Percentiles rank a stretch among this genome's conserved stretches.
Evolutionary conservation across 495 filamentous ascomycete species (phyloP).

Genomic region (Xylaria telfairii): DNA sequence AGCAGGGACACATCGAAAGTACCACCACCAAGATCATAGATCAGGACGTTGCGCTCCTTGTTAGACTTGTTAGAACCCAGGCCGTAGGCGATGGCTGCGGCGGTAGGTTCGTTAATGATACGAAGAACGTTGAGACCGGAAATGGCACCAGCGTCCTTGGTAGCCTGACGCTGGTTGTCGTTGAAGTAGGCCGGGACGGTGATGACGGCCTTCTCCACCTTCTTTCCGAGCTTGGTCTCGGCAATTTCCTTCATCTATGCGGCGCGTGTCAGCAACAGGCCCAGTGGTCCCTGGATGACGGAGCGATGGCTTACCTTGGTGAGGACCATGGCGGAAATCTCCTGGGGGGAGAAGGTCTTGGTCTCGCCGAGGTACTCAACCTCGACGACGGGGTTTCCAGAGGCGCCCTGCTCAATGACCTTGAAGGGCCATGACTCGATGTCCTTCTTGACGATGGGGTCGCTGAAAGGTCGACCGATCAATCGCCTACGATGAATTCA

Average conservation of each 20-base stretch:
- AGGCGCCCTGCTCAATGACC: constrained; percentile 82
- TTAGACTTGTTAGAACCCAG: constrained; percentile 88
- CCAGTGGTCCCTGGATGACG: background rate
- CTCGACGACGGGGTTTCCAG: constrained; percentile 83
- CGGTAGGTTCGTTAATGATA: constrained; percentile 99
- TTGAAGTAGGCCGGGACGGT: constrained; percentile 99
- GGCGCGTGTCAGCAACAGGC: constrained; percentile 29
- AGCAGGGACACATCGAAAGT: constrained; percentile 99
- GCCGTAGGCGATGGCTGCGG: constrained; percentile 96
- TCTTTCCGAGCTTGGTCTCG: constrained; percentile 93
- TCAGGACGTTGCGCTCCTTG: constrained; percentile 98
- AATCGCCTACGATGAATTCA: constrained; percentile 66
- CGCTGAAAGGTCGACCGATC: constrained; percentile 92
- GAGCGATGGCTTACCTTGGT: constrained; percentile 66
- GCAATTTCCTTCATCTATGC: constrained; percentile 94
- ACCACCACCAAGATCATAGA: constrained; percentile 99
- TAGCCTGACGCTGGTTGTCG: constrained; percentile 98
- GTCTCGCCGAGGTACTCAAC: constrained; percentile 94
- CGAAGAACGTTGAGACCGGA: constrained; percentile 97
- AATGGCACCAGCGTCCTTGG: constrained; percentile 98
- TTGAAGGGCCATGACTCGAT: constrained; percentile 99
- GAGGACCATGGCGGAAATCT: constrained; percentile 96
- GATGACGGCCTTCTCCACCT: constrained; percentile 97
- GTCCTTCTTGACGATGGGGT: constrained; percentile 97
- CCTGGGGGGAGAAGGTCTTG: constrained; percentile 96